A percentile compares a stretch with the other conserved stretches of the same genome.
Evolutionary conservation across 345 rosid genomes (phyloP).

Genomic region (Eucalyptus shirleyi): DNA sequence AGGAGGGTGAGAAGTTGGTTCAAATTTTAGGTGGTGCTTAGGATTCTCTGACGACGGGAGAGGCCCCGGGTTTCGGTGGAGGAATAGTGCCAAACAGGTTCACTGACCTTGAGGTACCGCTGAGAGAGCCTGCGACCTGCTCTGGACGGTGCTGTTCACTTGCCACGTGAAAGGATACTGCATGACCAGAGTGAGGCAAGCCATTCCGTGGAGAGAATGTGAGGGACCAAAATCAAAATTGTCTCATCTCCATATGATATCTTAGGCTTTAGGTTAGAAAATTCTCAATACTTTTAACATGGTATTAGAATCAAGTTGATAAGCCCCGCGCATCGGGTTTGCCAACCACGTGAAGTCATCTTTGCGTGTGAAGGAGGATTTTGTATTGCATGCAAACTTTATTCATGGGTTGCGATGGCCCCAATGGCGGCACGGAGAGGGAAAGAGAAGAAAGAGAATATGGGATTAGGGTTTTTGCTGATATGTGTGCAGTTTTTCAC

Average conservation of each 20-base stretch:
- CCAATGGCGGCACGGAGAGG: not conserved
- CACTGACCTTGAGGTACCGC: not conserved
- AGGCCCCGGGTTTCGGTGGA: not conserved
- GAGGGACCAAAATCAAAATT: not conserved
- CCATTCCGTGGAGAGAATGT: not conserved
- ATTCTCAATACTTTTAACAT: fast-evolving
- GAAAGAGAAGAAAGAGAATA: not conserved
- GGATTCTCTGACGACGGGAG: not conserved
- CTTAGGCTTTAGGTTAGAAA: not conserved
- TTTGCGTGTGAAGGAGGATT: not conserved
- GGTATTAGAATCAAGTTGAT: not conserved
- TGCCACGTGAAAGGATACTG: not conserved
- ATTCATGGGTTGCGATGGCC: not conserved
- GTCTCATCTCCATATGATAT: not conserved
- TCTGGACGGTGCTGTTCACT: not conserved
- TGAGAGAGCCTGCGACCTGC: not conserved
- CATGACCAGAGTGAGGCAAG: not conserved
- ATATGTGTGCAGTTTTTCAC: not conserved
- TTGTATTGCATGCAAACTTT: not conserved
- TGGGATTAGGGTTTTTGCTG: not conserved
- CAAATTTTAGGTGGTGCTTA: not conserved
- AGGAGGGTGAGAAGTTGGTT: not conserved
- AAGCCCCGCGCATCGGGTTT: no score
- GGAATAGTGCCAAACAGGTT: not conserved
- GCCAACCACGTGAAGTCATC: not conserved